Evolutionary conservation across 2,329 filamentous ascomycete species (phyloP).

Genomic region (Ceratocystis huliohia): DNA sequence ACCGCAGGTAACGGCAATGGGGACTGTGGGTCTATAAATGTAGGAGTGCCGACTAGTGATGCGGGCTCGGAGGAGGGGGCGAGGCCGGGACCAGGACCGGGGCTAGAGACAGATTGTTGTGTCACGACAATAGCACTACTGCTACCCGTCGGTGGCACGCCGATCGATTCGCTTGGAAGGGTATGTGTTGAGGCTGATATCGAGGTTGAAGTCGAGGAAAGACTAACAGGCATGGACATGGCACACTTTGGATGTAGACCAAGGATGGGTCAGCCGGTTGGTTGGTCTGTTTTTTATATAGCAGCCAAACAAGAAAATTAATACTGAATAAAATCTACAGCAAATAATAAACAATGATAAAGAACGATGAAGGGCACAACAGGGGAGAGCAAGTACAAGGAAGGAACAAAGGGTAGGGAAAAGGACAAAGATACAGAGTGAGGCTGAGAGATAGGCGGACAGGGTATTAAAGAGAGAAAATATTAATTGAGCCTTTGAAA

Average conservation of each 20-base stretch:
- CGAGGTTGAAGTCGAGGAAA: not conserved
- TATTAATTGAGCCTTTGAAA: no score
- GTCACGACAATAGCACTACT: no score
- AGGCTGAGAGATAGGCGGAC: no score
- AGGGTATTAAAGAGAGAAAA: no score
- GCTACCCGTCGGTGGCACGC: not conserved
- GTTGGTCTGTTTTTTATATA: not conserved
- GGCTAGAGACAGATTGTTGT: not conserved
- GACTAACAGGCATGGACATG: not conserved
- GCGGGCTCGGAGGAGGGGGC: slow-evolving; percentile 24
- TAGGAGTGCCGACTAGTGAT: slow-evolving; percentile 24
- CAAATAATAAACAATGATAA: not conserved
- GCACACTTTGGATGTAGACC: not conserved
- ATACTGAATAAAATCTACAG: not conserved
- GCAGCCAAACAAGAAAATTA: not conserved
- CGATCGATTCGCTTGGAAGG: not conserved
- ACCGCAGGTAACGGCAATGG: slow-evolving; percentile 23
- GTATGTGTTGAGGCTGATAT: not conserved
- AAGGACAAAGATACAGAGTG: not conserved
- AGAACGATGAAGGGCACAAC: not conserved
- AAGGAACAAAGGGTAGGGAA: not conserved
- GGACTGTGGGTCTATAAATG: not conserved
- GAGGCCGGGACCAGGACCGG: slow-evolving; percentile 8
- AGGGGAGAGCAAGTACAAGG: not conserved
- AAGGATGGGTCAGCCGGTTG: not conserved